Percentiles rank a stretch among this genome's conserved stretches.
Evolutionary conservation across 441 rosid species (phyloP).

Genomic region (Pelargonium australe): DNA sequence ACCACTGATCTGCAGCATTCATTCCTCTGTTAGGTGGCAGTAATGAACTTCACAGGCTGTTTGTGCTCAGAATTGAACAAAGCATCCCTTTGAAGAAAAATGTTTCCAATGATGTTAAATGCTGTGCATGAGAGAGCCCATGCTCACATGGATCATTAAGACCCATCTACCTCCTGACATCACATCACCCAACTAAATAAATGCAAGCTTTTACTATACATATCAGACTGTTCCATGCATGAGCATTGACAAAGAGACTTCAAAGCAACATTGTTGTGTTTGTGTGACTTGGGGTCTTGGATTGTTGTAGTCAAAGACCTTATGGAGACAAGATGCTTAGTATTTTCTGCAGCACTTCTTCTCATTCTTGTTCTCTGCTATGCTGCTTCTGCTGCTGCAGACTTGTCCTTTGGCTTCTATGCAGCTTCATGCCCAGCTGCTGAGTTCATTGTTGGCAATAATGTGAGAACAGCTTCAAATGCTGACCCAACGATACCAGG

Average conservation of each 20-base stretch:
- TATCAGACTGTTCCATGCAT: not conserved
- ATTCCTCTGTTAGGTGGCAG: not conserved
- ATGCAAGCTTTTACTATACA: conserved; percentile 30
- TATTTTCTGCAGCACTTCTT: conserved; percentile 6
- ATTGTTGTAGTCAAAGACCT: not conserved
- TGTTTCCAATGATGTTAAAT: conserved; percentile 11
- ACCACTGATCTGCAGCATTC: too few relatives aligned
- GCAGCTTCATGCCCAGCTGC: conserved; percentile 47
- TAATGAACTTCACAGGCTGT: not conserved
- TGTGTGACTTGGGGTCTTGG: not conserved
- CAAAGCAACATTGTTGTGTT: not conserved
- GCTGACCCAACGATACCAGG: conserved; percentile 50
- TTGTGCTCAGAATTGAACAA: not conserved
- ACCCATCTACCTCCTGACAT: conserved; percentile 32
- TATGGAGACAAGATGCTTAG: conserved; percentile 30
- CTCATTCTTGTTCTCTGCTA: conserved; percentile 22
- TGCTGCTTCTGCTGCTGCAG: conserved; percentile 29
- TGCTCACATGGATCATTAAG: conserved; percentile 5
- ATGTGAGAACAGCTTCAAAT: conserved; percentile 48
- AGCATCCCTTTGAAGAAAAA: not conserved
- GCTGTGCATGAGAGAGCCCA: conserved; percentile 1
- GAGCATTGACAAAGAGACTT: not conserved
- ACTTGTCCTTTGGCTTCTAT: conserved; percentile 51
- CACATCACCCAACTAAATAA: conserved; percentile 20
- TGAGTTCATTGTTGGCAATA: conserved; percentile 44